A percentile compares a stretch with the other conserved stretches of the same genome.
Conservation (phyloP, 768 basidiomycete species). For the Daedalea quercina region DNA sequence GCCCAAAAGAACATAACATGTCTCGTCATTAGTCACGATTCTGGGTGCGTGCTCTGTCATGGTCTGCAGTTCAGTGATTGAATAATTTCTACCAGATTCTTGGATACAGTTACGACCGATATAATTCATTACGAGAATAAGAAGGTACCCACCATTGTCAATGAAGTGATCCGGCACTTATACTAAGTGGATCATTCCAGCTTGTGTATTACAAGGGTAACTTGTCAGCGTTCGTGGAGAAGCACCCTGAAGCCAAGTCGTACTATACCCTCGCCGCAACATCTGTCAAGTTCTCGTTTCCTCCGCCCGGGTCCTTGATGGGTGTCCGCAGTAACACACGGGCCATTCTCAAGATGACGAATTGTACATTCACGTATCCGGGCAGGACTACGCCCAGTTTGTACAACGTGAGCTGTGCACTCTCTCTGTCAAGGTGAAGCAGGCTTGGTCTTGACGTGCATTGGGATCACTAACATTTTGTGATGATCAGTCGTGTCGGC, state of each 20-base stretch:
- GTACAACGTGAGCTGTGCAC: constrained; percentile 82
- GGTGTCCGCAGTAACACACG: constrained; percentile 94
- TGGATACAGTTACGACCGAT: constrained; percentile 93
- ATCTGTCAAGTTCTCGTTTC: constrained; percentile 92
- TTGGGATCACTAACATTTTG: neutral
- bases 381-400: constrained; percentile 76
- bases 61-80: neutral
- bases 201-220: constrained; percentile 94
- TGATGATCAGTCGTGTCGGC: constrained; percentile 67
- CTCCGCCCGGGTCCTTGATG: constrained; percentile 92
- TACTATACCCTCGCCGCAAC: constrained; percentile 96
- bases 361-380: constrained; percentile 94
- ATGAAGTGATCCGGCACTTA: neutral
- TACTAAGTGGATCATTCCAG: constrained; percentile 26
- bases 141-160: constrained; percentile 42
- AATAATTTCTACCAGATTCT: constrained; percentile 48
- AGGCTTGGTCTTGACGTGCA: neutral
- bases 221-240: constrained; percentile 82
- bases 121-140: constrained; percentile 96
- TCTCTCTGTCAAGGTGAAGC: constrained; percentile 81
- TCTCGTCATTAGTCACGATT: constrained; percentile 94
- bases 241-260: constrained; percentile 89
- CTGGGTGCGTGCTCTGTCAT: constrained; percentile 50
- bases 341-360: constrained; percentile 87
- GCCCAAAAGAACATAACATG: constrained; percentile 82